These are phyloP conservation scores for Orbilia oligospora DNA, from an alignment of 2,329 filamentous ascomycete genomes.

Conservation along the genomic window DNA sequence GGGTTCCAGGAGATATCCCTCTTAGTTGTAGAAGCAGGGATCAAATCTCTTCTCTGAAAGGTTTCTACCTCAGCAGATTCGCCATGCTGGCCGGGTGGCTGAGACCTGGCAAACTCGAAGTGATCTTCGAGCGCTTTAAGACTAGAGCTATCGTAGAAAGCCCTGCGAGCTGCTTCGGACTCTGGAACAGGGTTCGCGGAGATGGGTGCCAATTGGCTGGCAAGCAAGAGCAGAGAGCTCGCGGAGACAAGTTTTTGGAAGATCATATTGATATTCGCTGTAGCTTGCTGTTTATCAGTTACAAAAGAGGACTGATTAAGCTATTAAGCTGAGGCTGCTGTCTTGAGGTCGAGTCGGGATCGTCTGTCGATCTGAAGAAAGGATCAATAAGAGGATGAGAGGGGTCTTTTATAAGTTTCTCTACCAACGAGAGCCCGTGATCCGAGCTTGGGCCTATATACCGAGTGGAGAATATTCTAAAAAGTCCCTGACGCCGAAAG, in stretches of 20 bases:
- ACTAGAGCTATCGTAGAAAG: conserved; percentile 28
- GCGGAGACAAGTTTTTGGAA: conserved; percentile 29
- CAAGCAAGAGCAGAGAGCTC: conserved; percentile 30
- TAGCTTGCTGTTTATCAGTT: conserved; percentile 15
- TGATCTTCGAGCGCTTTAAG: conserved; percentile 10
- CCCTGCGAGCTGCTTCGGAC: conserved; percentile 9
- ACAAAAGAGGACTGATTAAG: conserved; percentile 9
- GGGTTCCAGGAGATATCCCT: conserved; percentile 34
- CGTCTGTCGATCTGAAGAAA: conserved; percentile 48
- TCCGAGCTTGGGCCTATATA: neutral
- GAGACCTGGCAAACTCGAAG: conserved; percentile 17
- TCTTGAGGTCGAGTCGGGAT: conserved; percentile 33
- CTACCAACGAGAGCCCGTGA: neutral
- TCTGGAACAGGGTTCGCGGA: conserved; percentile 28
- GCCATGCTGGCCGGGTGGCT: neutral
- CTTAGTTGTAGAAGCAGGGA: neutral
- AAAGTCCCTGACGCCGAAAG: neutral
- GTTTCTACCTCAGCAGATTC: neutral
- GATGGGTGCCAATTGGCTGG: conserved; percentile 20
- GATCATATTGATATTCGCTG: conserved; percentile 28
- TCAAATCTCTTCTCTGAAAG: neutral
- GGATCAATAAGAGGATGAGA: neutral
- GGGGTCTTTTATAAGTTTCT: conserved; percentile 23
- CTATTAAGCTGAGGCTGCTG: conserved; percentile 16
- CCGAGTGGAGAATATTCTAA: neutral